Conservation (phyloP, 2,329 filamentous ascomycete species). For the Blastomyces emzantsi region DNA sequence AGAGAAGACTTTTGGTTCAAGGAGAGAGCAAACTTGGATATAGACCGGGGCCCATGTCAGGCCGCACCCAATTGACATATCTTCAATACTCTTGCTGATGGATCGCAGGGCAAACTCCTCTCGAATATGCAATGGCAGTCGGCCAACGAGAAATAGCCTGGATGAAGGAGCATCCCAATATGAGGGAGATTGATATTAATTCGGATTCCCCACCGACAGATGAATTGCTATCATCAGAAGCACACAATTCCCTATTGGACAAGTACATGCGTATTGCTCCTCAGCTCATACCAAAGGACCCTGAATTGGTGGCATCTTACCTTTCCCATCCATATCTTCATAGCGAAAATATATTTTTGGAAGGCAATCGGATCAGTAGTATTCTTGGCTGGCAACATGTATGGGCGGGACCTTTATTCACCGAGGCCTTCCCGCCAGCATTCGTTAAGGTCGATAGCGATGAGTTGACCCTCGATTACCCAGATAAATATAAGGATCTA, state of each 20-base stretch:
- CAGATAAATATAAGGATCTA: not conserved
- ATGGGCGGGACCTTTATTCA: conserved; percentile 2
- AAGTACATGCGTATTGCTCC: conserved; percentile 26
- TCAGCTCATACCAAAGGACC: conserved; percentile 23
- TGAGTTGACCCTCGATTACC: not conserved
- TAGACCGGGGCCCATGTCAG: conserved; percentile 19
- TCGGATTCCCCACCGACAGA: conserved; percentile 22
- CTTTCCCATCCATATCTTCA: conserved; percentile 35
- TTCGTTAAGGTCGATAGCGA: not conserved
- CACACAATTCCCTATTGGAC: conserved; percentile 21
- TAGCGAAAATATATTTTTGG: conserved; percentile 33
- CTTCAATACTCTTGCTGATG: not conserved
- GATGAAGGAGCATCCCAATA: conserved; percentile 25
- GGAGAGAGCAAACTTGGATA: conserved; percentile 15
- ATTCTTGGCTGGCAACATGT: conserved; percentile 20
- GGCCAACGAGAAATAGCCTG: conserved; percentile 19
- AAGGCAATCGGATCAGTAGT: conserved; percentile 12
- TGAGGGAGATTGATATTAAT: conserved; percentile 19
- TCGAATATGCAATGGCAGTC: not conserved
- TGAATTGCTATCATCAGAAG: conserved; percentile 23
- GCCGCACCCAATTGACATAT: not conserved
- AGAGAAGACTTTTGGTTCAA: conserved; percentile 18
- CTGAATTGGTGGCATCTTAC: conserved; percentile 20
- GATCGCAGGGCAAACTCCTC: not conserved
- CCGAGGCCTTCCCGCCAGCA: not conserved